These are phyloP conservation scores for Diophrys appendiculata DNA, from an alignment of 73 alveolate species.

Conservation along the genomic window DNA sequence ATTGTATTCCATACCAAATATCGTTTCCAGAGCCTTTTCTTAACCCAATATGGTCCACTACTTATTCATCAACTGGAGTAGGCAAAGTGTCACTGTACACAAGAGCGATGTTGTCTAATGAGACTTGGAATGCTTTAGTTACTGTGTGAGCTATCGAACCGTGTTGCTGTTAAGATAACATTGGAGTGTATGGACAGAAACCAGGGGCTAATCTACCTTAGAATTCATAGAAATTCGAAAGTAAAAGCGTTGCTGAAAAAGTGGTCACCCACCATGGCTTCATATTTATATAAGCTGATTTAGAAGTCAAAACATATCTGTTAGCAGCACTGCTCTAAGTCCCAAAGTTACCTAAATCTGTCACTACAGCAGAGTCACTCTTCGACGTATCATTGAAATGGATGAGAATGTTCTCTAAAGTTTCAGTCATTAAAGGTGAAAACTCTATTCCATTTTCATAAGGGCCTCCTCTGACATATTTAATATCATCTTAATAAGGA, in stretches of 20 bases:
- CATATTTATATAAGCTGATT: neutral
- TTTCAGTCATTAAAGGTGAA: neutral
- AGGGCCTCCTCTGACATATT: neutral
- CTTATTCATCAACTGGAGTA: neutral
- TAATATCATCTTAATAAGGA: neutral
- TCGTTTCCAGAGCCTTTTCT: neutral
- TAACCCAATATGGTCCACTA: neutral
- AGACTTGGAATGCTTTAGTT: neutral
- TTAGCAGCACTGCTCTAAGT: neutral
- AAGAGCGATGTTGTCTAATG: neutral
- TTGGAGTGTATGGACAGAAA: neutral
- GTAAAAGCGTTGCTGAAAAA: neutral
- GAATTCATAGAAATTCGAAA: neutral
- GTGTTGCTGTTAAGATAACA: neutral
- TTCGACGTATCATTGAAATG: neutral
- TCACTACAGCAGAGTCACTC: neutral
- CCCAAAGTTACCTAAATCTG: neutral
- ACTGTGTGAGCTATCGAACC: neutral
- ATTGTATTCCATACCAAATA: neutral
- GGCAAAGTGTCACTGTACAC: neutral
- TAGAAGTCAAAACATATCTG: neutral
- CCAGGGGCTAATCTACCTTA: neutral
- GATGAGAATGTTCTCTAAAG: neutral
- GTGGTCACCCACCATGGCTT: conserved; percentile 6
- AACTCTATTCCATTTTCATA: neutral